These are phyloP conservation scores for Pichia cabralensis DNA, from an alignment of 805 yeast genomes.

Conservation along the genomic window DNA sequence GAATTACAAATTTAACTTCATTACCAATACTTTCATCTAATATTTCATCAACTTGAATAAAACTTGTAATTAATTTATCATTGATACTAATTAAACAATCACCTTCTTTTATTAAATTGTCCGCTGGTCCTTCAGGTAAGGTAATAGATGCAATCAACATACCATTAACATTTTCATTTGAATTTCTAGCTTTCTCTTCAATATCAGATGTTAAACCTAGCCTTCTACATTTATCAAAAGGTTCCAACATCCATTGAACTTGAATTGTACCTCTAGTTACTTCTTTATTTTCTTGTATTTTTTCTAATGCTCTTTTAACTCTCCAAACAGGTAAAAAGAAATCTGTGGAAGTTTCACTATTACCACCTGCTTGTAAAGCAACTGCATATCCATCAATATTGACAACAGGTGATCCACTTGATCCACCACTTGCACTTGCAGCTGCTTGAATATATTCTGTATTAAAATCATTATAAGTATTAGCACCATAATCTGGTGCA, in stretches of 20 bases:
- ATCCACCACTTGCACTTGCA: conserved; percentile 92
- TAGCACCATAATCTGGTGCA: conserved; percentile 86
- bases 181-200: conserved; percentile 53
- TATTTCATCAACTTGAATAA: conserved; percentile 74
- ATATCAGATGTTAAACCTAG: conserved; percentile 71
- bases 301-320: conserved; percentile 69
- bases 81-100: conserved; percentile 73
- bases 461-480: conserved; percentile 86
- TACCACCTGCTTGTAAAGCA: conserved; percentile 92
- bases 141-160: conserved; percentile 74
- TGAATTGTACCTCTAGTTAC: conserved; percentile 89
- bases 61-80: conserved; percentile 52
- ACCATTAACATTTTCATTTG: conserved; percentile 63
- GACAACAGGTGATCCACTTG: conserved; percentile 95
- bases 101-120: conserved; percentile 66
- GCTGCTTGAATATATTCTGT: conserved; percentile 95
- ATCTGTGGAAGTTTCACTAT: conserved; percentile 85
- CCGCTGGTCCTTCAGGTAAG: conserved; percentile 80
- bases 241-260: conserved; percentile 78
- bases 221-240: conserved; percentile 85
- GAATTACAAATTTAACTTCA: conserved; percentile 44
- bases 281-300: conserved; percentile 48
- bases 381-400: conserved; percentile 79
- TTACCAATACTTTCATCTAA: conserved; percentile 64
- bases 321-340: conserved; percentile 82